Evolutionary conservation across 352 stramenopile species (phyloP).

Genomic region (Pythium diclinum): DNA sequence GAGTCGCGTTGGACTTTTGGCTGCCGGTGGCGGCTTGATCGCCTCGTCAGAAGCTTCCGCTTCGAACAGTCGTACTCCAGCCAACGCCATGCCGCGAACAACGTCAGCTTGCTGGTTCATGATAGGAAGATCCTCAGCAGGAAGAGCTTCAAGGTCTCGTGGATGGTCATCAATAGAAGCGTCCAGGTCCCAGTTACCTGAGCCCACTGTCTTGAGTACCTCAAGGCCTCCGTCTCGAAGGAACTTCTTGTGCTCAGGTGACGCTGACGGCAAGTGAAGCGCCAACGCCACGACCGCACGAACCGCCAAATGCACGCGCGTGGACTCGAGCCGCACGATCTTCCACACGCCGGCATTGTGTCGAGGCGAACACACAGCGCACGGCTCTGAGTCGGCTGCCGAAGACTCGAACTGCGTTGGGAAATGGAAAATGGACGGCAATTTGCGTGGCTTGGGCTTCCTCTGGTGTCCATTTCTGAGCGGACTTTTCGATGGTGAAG

Average conservation of each 20-base stretch:
- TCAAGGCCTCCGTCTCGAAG: slow-evolving; percentile 11
- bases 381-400: background rate
- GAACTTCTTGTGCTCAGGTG: slow-evolving; percentile 34
- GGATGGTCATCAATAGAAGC: no score
- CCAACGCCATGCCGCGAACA: slow-evolving; percentile 11
- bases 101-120: background rate
- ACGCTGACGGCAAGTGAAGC: slow-evolving; percentile 33
- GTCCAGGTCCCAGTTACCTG: background rate
- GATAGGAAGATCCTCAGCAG: background rate
- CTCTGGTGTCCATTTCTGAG: background rate
- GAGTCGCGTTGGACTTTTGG: background rate
- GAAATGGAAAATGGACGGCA: slow-evolving; percentile 30
- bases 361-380: slow-evolving; percentile 6
- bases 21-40: background rate
- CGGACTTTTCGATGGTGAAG: background rate
- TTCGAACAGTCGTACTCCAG: slow-evolving; percentile 9
- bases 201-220: background rate
- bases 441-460: background rate
- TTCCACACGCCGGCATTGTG: slow-evolving; percentile 9
- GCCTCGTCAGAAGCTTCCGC: background rate
- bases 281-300: slow-evolving; percentile 35
- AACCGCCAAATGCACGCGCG: slow-evolving; percentile 36
- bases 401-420: background rate
- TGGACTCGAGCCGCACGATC: slow-evolving; percentile 12
- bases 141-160: background rate